A percentile compares a stretch with the other conserved stretches of the same genome.
Conservation (phyloP, 2,329 filamentous ascomycete species). For the Bipolaris gigantea region DNA sequence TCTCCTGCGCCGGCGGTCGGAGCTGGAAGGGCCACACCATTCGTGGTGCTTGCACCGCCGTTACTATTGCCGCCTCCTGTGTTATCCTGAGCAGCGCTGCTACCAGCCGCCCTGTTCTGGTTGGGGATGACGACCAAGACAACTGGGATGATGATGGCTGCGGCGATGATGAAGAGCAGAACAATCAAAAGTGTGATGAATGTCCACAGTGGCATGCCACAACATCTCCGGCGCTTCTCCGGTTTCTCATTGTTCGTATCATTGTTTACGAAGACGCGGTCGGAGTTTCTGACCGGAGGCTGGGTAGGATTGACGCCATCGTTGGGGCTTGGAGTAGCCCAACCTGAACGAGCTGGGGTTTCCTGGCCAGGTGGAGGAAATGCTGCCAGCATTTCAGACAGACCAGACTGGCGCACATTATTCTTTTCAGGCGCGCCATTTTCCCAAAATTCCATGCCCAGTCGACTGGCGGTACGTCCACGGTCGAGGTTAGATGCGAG, state of each 20-base stretch:
- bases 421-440: constrained; percentile 39
- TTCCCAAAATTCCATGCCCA: constrained; percentile 56
- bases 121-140: constrained; percentile 63
- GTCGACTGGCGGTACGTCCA: constrained; percentile 67
- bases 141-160: constrained; percentile 79
- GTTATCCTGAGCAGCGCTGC: constrained; percentile 21
- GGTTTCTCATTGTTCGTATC: constrained; percentile 25
- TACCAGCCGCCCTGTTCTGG: constrained; percentile 40
- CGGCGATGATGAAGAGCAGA: constrained; percentile 71
- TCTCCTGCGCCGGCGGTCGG: constrained; percentile 25
- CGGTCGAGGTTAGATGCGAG: constrained; percentile 86
- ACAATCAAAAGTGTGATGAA: constrained; percentile 70
- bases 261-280: neutral
- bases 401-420: constrained; percentile 50
- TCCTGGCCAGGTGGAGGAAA: constrained; percentile 63
- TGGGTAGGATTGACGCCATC: constrained; percentile 31
- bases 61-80: constrained; percentile 19
- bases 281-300: constrained; percentile 26
- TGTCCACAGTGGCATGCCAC: constrained; percentile 79
- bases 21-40: constrained; percentile 17
- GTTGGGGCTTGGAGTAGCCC: constrained; percentile 39
- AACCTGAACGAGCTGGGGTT: constrained; percentile 37
- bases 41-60: constrained; percentile 27
- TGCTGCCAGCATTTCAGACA: constrained; percentile 66
- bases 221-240: constrained; percentile 66